Percentiles rank a stretch among this genome's conserved stretches.
Conservation (phyloP, 2,329 filamentous ascomycete species). For the Penicillium sp. region DNA sequence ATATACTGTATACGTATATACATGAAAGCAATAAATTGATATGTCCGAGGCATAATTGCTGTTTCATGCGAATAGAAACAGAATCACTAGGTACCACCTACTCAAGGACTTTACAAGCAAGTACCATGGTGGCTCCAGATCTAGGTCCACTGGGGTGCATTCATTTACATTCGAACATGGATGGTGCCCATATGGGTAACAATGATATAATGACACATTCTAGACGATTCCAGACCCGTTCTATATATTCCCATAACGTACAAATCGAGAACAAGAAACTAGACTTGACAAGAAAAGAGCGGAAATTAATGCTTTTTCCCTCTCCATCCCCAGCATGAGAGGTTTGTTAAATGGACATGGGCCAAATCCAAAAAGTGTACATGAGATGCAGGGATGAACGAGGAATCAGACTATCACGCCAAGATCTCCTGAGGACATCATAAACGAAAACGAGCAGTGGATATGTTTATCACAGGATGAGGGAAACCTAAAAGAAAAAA, state of each 20-base stretch:
- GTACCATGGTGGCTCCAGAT: no score
- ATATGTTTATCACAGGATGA: constrained; percentile 24
- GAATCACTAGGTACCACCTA: no score
- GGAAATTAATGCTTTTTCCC: constrained; percentile 26
- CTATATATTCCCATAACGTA: constrained; percentile 31
- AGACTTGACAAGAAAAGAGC: constrained; percentile 14
- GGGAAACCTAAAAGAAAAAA: constrained; percentile 7
- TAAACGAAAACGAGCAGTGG: constrained; percentile 14
- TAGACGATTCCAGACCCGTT: constrained; percentile 21
- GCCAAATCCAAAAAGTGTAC: constrained; percentile 4
- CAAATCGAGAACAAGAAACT: constrained; percentile 21
- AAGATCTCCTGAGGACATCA: constrained; percentile 13
- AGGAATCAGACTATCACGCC: constrained; percentile 8
- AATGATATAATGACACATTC: constrained; percentile 1
- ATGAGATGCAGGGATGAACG: constrained; percentile 2
- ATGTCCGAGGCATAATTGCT: no score
- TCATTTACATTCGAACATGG: no score
- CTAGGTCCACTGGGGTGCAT: no score
- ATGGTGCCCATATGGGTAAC: no score
- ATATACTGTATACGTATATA: no score
- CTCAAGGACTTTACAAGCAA: no score
- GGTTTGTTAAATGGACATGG: constrained; percentile 1
- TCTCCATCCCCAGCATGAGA: constrained; percentile 9
- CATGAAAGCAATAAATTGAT: no score
- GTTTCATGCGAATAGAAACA: no score